Percentiles rank a stretch among this genome's conserved stretches.
Evolutionary conservation across 2,329 filamentous ascomycete genomes (phyloP).

Genomic region (Microthyrium microscopicum): DNA sequence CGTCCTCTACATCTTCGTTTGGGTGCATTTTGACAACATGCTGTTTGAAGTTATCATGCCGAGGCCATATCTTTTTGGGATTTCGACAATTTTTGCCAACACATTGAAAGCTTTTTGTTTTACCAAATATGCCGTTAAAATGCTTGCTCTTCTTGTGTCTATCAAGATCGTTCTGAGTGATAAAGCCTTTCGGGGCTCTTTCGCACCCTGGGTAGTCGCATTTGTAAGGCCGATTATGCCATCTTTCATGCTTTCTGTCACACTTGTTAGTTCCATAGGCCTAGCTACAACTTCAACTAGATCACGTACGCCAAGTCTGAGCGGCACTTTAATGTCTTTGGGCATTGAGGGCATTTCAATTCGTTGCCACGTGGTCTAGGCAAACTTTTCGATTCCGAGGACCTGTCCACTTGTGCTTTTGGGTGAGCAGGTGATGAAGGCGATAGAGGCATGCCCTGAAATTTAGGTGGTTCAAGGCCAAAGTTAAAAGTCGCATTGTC

Average conservation of each 20-base stretch:
- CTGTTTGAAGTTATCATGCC: conserved; percentile 72
- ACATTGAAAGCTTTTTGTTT: conserved; percentile 43
- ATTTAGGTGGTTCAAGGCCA: too few relatives aligned
- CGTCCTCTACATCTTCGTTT: conserved; percentile 24
- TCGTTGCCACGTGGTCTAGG: conserved; percentile 12
- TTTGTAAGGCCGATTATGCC: conserved; percentile 49
- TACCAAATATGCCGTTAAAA: conserved; percentile 26
- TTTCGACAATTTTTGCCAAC: conserved; percentile 37
- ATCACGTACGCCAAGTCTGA: conserved; percentile 21
- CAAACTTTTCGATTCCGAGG: conserved; percentile 11
- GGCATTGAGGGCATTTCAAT: conserved; percentile 13
- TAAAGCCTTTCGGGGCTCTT: conserved; percentile 51
- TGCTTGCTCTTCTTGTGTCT: conserved; percentile 64
- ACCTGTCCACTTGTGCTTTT: too few relatives aligned
- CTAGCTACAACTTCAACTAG: too few relatives aligned
- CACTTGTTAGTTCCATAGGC: background rate
- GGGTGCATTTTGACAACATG: conserved; percentile 57
- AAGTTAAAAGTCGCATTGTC: too few relatives aligned
- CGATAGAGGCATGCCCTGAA: too few relatives aligned
- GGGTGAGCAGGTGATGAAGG: too few relatives aligned
- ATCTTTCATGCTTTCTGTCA: conserved; percentile 54
- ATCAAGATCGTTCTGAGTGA: conserved; percentile 65
- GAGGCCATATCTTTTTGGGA: conserved; percentile 57
- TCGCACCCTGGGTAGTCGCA: conserved; percentile 44
- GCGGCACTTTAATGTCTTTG: conserved; percentile 15